phyloP scores from a whole-genome alignment of 2,329 filamentous ascomycete genomes.

The Aspergillus quadrilineatus region DNA sequence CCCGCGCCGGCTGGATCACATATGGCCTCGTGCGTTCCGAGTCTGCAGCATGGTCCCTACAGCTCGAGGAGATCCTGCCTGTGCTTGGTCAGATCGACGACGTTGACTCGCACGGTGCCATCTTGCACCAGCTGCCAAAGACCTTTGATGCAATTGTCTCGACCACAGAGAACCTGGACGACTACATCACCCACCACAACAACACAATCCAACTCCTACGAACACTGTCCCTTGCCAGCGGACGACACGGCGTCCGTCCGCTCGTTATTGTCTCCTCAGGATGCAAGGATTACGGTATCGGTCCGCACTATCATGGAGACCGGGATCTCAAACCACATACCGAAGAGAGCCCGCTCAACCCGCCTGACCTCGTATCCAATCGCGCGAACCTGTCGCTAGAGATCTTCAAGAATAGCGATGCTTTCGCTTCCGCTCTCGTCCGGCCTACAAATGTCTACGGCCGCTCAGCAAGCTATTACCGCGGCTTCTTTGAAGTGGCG shows the following conservation, averaged over 20 bases:
- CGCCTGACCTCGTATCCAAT: background rate
- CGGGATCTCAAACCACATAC: constrained; percentile 6
- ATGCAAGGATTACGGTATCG: constrained; percentile 16
- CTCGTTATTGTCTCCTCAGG: constrained; percentile 12
- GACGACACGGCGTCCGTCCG: background rate
- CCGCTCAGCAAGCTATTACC: constrained; percentile 10
- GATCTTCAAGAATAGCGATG: constrained; percentile 7
- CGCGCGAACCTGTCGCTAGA: constrained; percentile 1
- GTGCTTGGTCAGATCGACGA: constrained; percentile 11
- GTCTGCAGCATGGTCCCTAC: background rate
- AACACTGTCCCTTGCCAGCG: background rate
- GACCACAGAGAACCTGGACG: constrained; percentile 8
- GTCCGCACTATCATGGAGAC: constrained; percentile 3
- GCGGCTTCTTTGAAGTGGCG: constrained; percentile 8
- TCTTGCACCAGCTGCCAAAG: background rate
- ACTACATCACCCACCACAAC: constrained; percentile 6
- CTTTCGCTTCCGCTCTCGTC: constrained; percentile 5
- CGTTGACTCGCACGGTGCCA: background rate
- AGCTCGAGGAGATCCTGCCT: constrained; percentile 11
- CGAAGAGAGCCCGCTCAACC: constrained; percentile 12
- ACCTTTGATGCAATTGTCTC: constrained; percentile 13
- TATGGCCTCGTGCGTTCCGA: constrained; percentile 10
- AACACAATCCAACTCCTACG: constrained; percentile 5
- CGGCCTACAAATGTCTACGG: constrained; percentile 12
- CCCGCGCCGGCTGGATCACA: constrained; percentile 12